phyloP scores from a whole-genome alignment of 139 green algal species.

The Auxenochlorella protothecoides region DNA sequence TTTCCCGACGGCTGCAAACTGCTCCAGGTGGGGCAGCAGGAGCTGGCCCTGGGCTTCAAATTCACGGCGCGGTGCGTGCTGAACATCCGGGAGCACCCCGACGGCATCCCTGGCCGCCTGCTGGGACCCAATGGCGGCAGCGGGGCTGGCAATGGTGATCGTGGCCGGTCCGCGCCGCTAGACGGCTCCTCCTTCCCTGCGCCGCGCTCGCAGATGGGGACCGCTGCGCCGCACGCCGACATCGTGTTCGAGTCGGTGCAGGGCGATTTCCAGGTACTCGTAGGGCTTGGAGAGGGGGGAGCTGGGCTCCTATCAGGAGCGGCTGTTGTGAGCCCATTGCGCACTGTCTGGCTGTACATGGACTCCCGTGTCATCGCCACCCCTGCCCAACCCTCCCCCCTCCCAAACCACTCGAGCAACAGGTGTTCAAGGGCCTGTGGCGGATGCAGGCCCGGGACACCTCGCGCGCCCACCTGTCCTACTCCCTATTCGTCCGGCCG shows the following conservation, averaged over 20 bases:
- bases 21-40: conserved; percentile 64
- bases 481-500: conserved; percentile 61
- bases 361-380: not conserved
- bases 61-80: conserved; percentile 64
- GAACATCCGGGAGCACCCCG: conserved; percentile 49
- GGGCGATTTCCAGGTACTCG: conserved; percentile 51
- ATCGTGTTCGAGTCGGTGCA: conserved; percentile 65
- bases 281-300: too few relatives aligned
- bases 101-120: conserved; percentile 4
- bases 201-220: conserved; percentile 8
- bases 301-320: too few relatives aligned
- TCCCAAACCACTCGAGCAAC: not conserved
- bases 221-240: conserved; percentile 21
- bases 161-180: not conserved
- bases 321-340: not conserved
- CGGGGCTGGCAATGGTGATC: not conserved
- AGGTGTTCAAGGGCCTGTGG: conserved; percentile 73
- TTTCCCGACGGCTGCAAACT: conserved; percentile 10
- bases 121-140: not conserved
- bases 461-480: conserved; percentile 41
- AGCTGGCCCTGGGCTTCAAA: conserved; percentile 66
- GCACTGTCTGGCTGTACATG: not conserved
- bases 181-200: not conserved
- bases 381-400: not conserved
- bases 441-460: conserved; percentile 37